These are phyloP conservation scores for Steccherinum ochraceum DNA, from an alignment of 768 basidiomycete species.

Conservation along the genomic window DNA sequence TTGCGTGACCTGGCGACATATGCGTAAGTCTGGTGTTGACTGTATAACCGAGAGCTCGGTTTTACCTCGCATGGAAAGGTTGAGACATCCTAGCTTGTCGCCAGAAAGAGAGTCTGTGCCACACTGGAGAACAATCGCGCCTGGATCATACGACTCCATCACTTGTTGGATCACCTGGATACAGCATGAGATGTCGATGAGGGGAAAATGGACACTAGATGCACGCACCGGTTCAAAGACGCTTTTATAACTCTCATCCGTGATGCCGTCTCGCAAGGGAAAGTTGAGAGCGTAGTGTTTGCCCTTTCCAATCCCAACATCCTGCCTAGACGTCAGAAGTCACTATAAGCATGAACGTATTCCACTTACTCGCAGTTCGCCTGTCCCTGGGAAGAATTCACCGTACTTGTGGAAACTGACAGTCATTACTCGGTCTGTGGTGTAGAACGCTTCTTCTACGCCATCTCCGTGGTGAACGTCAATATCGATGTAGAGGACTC, in stretches of 20 bases:
- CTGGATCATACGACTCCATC: conserved; percentile 92
- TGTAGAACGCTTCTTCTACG: conserved; percentile 99
- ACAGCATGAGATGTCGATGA: not conserved
- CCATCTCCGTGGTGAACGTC: conserved; percentile 99
- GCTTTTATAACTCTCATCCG: conserved; percentile 89
- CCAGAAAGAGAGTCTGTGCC: conserved; percentile 96
- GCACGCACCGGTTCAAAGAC: conserved; percentile 87
- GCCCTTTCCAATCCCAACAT: conserved; percentile 90
- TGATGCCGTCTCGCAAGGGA: conserved; percentile 90
- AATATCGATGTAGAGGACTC: conserved; percentile 97
- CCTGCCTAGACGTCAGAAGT: conserved; percentile 44
- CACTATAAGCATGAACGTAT: not conserved
- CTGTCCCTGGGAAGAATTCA: conserved; percentile 98
- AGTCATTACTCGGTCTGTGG: conserved; percentile 98
- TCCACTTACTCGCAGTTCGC: conserved; percentile 82
- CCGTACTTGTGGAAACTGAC: conserved; percentile 98
- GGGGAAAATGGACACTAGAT: not conserved
- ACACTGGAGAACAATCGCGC: conserved; percentile 94
- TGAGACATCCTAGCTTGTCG: conserved; percentile 93
- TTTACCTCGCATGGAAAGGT: conserved; percentile 89
- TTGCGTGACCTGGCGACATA: conserved; percentile 73
- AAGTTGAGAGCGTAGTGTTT: conserved; percentile 94
- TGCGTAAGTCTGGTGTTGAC: not conserved
- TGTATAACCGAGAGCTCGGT: not conserved
- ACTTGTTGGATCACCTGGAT: conserved; percentile 83